Evolutionary conservation across 2,329 filamentous ascomycete species (phyloP), one percentile per base, ranked within the genome.

Genomic region (Pyricularia pennisetigena): DNA sequence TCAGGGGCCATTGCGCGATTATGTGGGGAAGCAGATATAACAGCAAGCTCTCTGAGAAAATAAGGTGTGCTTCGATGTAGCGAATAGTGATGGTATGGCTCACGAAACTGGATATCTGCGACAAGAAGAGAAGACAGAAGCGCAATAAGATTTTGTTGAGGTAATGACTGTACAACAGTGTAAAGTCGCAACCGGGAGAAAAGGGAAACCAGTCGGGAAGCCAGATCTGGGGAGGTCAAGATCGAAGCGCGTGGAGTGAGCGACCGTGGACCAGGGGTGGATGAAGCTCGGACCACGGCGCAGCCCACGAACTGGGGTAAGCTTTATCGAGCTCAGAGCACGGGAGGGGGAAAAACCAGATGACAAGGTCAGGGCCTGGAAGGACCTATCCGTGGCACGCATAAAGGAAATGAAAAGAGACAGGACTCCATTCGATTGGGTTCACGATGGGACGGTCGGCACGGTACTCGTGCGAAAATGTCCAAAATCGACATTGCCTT

Each of bases 1-100:
- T 83, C 83, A 72, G 84, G 81, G 71, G 85, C 83, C 86, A 88
- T 88, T 68, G 66, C 23, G 14, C 35, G 62, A 29, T 32, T 29
- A 70, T 76, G 67, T 61, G 66, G 64, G 67, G 64, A 41, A 41
- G 69, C n/a, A 64, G 32, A 67, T n/a, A 63, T 65, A 67, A 61
- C 64, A 69, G 66, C 26, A 71, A 69, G 63, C 32, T 35, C 32
- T 66, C 63, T 61, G 64, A 68, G 23, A 67, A 32, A 24, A 24
- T 61, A 26, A 61, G 26, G 26, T 61, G 57, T 61, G 62, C 20
- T 49, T 49, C 41, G 41, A 16, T n/a, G 41, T 20, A 49, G 20
- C 41, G 41, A 49, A 8, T 9, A 49, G 6, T 20, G 41, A 49
- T 2, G 41, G 7, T 49, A 20, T 20, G 20, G 41, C 41, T 49